These are phyloP conservation scores for Orbilia oligospora DNA, from an alignment of 2,329 filamentous ascomycete genomes.

Conservation along the genomic window DNA sequence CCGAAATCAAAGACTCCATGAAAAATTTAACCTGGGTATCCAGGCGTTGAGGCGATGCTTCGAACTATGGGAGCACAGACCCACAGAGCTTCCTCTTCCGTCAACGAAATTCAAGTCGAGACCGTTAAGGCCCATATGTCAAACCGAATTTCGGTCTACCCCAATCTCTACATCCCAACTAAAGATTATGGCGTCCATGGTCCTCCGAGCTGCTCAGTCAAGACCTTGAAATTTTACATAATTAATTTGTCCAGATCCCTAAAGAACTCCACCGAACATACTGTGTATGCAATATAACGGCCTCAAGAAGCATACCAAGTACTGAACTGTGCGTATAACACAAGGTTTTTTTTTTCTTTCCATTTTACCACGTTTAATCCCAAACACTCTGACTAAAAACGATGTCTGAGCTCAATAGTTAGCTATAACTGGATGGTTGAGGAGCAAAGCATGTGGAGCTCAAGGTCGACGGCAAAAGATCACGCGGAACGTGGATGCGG, in stretches of 20 bases:
- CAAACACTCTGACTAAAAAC: conserved; percentile 25
- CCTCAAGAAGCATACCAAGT: background rate
- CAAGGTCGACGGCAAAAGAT: conserved; percentile 42
- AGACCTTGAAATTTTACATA: background rate
- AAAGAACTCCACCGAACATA: background rate
- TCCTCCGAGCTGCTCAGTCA: conserved; percentile 13
- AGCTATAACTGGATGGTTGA: conserved; percentile 24
- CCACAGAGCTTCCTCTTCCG: conserved; percentile 51
- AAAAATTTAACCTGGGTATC: conserved; percentile 28
- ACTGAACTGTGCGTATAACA: conserved; percentile 8
- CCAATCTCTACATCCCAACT: conserved; percentile 7
- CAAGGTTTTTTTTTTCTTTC: conserved; percentile 12
- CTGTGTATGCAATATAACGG: conserved; percentile 31
- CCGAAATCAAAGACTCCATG: conserved; percentile 27
- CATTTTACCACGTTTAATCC: conserved; percentile 15
- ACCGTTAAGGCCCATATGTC: background rate
- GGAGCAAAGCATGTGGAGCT: conserved; percentile 41
- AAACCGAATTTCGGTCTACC: background rate
- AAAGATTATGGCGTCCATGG: conserved; percentile 17
- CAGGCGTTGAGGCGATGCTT: conserved; percentile 34
- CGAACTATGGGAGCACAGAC: conserved; percentile 39
- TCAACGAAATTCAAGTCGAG: conserved; percentile 8
- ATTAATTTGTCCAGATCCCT: conserved; percentile 8
- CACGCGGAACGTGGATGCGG: conserved; percentile 54
- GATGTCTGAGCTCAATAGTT: conserved; percentile 4